These are phyloP conservation scores for Pisolithus microcarpus DNA, from an alignment of 768 basidiomycete genomes.

Conservation along the genomic window DNA sequence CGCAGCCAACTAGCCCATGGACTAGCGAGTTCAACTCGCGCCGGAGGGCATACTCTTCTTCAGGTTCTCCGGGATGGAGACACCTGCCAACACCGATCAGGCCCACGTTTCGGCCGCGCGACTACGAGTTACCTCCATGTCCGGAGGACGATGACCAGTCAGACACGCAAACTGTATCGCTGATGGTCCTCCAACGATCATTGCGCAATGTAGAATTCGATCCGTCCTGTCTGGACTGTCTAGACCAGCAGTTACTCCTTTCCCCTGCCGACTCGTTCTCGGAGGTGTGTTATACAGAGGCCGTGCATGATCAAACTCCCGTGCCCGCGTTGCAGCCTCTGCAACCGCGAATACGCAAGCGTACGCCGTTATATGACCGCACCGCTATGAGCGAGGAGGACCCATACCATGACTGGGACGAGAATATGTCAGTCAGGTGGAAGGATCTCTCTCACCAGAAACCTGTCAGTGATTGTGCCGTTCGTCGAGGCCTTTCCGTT, in stretches of 20 bases:
- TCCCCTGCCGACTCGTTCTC: slow-evolving; percentile 36
- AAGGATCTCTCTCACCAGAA: slow-evolving; percentile 3
- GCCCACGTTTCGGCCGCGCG: slow-evolving; percentile 29
- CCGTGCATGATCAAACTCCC: slow-evolving; percentile 28
- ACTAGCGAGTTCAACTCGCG: slow-evolving; percentile 8
- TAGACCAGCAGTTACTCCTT: slow-evolving; percentile 37
- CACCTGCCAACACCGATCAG: slow-evolving; percentile 27
- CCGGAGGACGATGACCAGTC: slow-evolving; percentile 22
- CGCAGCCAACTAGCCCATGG: slow-evolving; percentile 15
- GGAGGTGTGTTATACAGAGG: slow-evolving; percentile 36
- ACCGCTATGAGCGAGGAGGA: slow-evolving; percentile 30
- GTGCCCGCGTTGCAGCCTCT: slow-evolving; percentile 26
- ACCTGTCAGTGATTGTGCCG: slow-evolving; percentile 13
- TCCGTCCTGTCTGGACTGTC: slow-evolving; percentile 32
- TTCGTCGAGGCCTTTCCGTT: slow-evolving; percentile 1
- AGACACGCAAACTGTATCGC: slow-evolving; percentile 21
- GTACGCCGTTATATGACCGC: slow-evolving; percentile 22
- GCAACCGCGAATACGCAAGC: slow-evolving; percentile 27
- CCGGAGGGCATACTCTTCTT: slow-evolving; percentile 27
- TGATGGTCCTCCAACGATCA: slow-evolving; percentile 29
- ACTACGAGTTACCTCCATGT: slow-evolving; percentile 23
- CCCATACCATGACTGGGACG: slow-evolving; percentile 30
- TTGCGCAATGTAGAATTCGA: slow-evolving; percentile 34
- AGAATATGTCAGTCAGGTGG: slow-evolving; percentile 26
- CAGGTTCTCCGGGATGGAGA: slow-evolving; percentile 29